A percentile compares a stretch with the other conserved stretches of the same genome.
phyloP scores from a whole-genome alignment of 73 alveolate species.

The Urostyla sp. region DNA sequence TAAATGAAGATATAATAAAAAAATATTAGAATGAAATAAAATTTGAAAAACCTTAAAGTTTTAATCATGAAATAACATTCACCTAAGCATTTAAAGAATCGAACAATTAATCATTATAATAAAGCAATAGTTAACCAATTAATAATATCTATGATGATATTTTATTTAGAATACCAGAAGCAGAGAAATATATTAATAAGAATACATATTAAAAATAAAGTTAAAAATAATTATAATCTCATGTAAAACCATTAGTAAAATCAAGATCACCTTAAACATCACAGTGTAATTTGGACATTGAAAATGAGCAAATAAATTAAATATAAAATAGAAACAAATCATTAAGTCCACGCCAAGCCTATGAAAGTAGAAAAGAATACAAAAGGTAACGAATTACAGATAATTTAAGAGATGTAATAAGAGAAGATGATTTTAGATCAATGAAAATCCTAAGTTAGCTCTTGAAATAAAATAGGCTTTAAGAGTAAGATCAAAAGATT shows the following conservation, averaged over 20 bases:
- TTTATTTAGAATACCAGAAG: slow-evolving; percentile 9
- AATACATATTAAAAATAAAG: not conserved
- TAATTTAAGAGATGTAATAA: too few relatives aligned
- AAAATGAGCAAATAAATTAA: too few relatives aligned
- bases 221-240: not conserved
- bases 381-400: too few relatives aligned
- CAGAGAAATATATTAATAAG: not conserved
- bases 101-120: not conserved
- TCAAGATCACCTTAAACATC: slow-evolving; percentile 37
- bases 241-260: slow-evolving; percentile 14
- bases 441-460: too few relatives aligned
- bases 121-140: not conserved
- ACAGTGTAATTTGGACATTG: too few relatives aligned
- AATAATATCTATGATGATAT: slow-evolving; percentile 7
- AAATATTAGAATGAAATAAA: not conserved
- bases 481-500: too few relatives aligned
- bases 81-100: slow-evolving; percentile 3
- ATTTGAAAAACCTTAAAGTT: slow-evolving; percentile 1
- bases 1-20: not conserved
- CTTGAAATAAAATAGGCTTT: too few relatives aligned
- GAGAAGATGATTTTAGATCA: too few relatives aligned
- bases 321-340: too few relatives aligned
- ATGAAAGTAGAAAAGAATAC: too few relatives aligned
- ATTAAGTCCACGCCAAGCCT: too few relatives aligned
- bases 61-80: not conserved